These are phyloP conservation scores for Ailanthus altissimus DNA, from an alignment of 345 rosid genomes.

Conservation along the genomic window DNA sequence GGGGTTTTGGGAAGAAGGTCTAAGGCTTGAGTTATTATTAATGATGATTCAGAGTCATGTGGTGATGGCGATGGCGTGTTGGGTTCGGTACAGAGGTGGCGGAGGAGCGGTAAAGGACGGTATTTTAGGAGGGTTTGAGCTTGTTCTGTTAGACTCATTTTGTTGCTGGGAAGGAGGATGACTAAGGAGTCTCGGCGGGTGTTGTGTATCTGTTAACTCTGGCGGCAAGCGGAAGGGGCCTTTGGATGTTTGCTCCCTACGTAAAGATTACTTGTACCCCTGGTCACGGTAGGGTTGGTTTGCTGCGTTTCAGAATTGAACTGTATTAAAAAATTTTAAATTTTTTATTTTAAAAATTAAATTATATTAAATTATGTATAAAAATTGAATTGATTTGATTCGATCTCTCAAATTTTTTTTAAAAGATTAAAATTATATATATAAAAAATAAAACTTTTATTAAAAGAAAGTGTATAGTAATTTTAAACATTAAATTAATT, in stretches of 20 bases:
- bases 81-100: constrained; percentile 34
- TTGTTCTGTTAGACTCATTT: constrained; percentile 27
- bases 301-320: too few relatives aligned
- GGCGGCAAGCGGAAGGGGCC: neutral
- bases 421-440: too few relatives aligned
- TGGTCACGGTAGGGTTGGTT: too few relatives aligned
- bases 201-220: neutral
- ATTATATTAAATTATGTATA: too few relatives aligned
- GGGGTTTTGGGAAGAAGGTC: constrained; percentile 50
- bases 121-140: constrained; percentile 24
- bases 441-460: too few relatives aligned
- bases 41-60: constrained; percentile 29
- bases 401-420: too few relatives aligned
- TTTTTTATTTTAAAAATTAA: too few relatives aligned
- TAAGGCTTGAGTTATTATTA: constrained; percentile 36
- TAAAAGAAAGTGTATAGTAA: too few relatives aligned
- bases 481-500: too few relatives aligned
- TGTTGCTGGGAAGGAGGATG: neutral
- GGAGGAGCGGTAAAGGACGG: constrained; percentile 16
- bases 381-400: too few relatives aligned
- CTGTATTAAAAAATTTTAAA: too few relatives aligned
- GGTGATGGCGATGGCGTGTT: constrained; percentile 2
- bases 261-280: too few relatives aligned
- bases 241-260: neutral
- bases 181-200: neutral